These are phyloP conservation scores for Eucalyptus camaldulensis DNA, from an alignment of 345 rosid species.

Conservation along the genomic window DNA sequence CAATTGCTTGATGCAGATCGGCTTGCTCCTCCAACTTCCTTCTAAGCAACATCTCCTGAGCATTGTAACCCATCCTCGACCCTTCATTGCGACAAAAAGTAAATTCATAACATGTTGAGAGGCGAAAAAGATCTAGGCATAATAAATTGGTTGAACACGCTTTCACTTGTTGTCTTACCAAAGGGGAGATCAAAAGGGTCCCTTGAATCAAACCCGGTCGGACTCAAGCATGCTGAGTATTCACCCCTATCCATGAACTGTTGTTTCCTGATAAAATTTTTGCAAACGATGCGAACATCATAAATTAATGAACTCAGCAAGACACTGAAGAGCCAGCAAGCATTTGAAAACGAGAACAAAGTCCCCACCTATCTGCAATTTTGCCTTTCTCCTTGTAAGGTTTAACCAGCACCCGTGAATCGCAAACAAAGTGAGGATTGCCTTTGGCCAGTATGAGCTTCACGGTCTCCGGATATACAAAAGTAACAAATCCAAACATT, in stretches of 20 bases:
- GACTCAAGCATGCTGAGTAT: slow-evolving; percentile 32
- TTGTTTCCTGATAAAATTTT: slow-evolving; percentile 33
- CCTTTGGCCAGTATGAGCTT: slow-evolving; percentile 68
- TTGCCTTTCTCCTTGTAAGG: slow-evolving; percentile 80
- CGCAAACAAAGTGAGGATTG: slow-evolving; percentile 66
- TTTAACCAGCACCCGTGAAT: slow-evolving; percentile 66
- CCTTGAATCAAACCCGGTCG: slow-evolving; percentile 29
- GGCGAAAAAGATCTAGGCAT: not conserved
- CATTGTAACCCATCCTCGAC: slow-evolving; percentile 32
- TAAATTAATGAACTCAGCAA: not conserved
- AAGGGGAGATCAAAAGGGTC: slow-evolving; percentile 44
- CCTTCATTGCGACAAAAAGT: slow-evolving; percentile 4
- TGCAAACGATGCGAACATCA: not conserved
- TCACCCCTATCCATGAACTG: slow-evolving; percentile 53
- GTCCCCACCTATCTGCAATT: slow-evolving; percentile 37
- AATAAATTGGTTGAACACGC: not conserved
- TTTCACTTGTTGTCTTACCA: slow-evolving; percentile 14
- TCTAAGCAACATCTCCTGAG: slow-evolving; percentile 43
- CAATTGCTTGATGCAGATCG: slow-evolving; percentile 66
- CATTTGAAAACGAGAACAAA: not conserved
- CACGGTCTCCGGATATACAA: slow-evolving; percentile 58
- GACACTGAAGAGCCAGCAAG: not conserved
- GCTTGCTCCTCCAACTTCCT: slow-evolving; percentile 67
- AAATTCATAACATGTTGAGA: not conserved
- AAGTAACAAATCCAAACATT: slow-evolving; percentile 74